phyloP scores from a whole-genome alignment of 1,284 basidiomycete species.

The Albatrellus sp. region DNA sequence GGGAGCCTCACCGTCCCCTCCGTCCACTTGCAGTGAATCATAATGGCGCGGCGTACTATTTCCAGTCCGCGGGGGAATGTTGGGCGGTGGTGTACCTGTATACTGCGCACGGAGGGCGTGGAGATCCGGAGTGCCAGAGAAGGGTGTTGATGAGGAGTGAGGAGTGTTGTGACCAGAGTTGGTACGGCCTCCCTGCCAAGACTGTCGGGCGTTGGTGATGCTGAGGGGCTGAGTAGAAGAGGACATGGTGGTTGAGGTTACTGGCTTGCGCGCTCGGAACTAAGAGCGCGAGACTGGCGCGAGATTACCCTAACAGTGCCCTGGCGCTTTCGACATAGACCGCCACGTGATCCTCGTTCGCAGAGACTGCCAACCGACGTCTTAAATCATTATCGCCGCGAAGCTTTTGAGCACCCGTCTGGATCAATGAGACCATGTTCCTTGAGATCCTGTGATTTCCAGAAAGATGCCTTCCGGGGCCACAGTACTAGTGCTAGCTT shows the following conservation, averaged over 20 bases:
- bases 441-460: no score
- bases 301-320: no score
- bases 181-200: conserved; percentile 1
- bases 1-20: conserved; percentile 8
- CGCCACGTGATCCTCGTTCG: no score
- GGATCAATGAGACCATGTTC: no score
- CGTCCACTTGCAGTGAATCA: conserved; percentile 7
- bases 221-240: conserved; percentile 32
- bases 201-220: conserved; percentile 27
- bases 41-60: conserved; percentile 18
- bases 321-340: no score
- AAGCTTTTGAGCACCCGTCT: no score
- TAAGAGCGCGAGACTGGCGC: no score
- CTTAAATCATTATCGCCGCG: no score
- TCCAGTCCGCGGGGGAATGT: conserved; percentile 41
- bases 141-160: conserved; percentile 1
- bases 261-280: background rate
- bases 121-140: conserved; percentile 36
- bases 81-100: conserved; percentile 49
- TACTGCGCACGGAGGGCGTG: conserved; percentile 52
- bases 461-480: no score
- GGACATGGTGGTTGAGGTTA: conserved; percentile 27
- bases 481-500: no score
- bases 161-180: conserved; percentile 18
- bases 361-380: no score